These are phyloP conservation scores for Podaxis sp. DNA, from an alignment of 768 basidiomycete species.

Conservation along the genomic window DNA sequence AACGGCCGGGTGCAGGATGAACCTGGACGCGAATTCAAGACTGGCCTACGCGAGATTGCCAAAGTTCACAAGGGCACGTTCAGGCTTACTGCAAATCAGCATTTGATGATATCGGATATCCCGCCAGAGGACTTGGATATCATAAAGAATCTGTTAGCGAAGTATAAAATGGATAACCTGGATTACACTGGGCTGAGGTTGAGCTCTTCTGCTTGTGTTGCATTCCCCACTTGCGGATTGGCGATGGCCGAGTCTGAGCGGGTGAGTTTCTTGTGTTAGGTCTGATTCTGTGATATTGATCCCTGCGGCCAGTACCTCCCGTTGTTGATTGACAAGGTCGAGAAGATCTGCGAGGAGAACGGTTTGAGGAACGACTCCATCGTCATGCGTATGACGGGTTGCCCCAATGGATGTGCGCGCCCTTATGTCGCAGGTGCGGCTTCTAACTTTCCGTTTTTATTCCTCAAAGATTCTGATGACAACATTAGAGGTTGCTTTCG, in stretches of 20 bases:
- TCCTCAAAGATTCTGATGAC: not conserved
- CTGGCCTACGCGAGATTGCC: conserved; percentile 89
- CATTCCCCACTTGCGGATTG: conserved; percentile 89
- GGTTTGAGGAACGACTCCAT: conserved; percentile 93
- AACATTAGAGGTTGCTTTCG: conserved; percentile 82
- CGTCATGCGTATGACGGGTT: conserved; percentile 99
- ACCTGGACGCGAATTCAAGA: conserved; percentile 87
- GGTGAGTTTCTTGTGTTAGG: conserved; percentile 28
- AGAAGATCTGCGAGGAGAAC: conserved; percentile 91
- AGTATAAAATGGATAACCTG: conserved; percentile 91
- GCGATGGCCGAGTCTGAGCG: conserved; percentile 55
- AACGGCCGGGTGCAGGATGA: conserved; percentile 98
- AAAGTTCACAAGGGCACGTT: conserved; percentile 93
- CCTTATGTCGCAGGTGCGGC: conserved; percentile 84
- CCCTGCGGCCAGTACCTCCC: conserved; percentile 71
- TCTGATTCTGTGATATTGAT: not conserved
- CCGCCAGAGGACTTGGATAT: conserved; percentile 63
- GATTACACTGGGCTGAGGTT: conserved; percentile 75
- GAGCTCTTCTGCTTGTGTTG: conserved; percentile 93
- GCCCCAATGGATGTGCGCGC: conserved; percentile 90
- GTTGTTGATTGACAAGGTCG: conserved; percentile 89
- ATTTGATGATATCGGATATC: conserved; percentile 85
- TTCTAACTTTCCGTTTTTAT: not conserved
- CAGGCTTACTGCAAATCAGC: conserved; percentile 94
- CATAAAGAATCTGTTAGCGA: conserved; percentile 76